A percentile compares a stretch with the other conserved stretches of the same genome.
Evolutionary conservation across 768 basidiomycete species (phyloP).

Genomic region (Floccularia luteovirens): DNA sequence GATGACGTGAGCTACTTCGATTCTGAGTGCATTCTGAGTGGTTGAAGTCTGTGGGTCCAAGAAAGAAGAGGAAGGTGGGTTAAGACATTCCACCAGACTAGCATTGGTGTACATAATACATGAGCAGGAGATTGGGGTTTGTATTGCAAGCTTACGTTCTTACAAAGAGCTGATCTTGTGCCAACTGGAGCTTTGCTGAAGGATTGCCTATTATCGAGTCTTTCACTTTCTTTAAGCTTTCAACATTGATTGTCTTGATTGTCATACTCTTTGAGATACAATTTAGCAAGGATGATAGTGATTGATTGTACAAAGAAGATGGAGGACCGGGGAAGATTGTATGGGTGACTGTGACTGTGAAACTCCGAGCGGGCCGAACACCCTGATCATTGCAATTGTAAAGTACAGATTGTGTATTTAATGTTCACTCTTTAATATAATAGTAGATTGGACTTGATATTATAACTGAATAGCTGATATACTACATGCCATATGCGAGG

Average conservation of each 20-base stretch:
- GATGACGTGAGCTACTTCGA: conserved; percentile 71
- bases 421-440: too few species aligned
- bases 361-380: too few species aligned
- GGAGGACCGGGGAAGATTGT: too few species aligned
- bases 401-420: too few species aligned
- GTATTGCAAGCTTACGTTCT: conserved; percentile 32
- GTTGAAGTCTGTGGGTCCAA: conserved; percentile 22
- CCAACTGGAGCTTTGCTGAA: conserved; percentile 54
- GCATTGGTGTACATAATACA: conserved; percentile 6
- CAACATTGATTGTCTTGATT: conserved; percentile 13
- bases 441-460: too few species aligned
- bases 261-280: too few species aligned
- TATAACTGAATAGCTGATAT: too few species aligned
- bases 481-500: too few species aligned
- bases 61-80: conserved; percentile 15
- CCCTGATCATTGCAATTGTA: too few species aligned
- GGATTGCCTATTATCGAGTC: conserved; percentile 79
- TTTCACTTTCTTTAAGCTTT: conserved; percentile 58
- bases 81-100: conserved; percentile 59
- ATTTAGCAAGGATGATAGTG: too few species aligned
- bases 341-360: too few species aligned
- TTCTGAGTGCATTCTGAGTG: conserved; percentile 41
- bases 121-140: conserved; percentile 3
- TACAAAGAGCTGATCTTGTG: conserved; percentile 49
- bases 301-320: too few species aligned